These are phyloP conservation scores for Eucalyptus leucophloia DNA, from an alignment of 345 rosid genomes.

Conservation along the genomic window DNA sequence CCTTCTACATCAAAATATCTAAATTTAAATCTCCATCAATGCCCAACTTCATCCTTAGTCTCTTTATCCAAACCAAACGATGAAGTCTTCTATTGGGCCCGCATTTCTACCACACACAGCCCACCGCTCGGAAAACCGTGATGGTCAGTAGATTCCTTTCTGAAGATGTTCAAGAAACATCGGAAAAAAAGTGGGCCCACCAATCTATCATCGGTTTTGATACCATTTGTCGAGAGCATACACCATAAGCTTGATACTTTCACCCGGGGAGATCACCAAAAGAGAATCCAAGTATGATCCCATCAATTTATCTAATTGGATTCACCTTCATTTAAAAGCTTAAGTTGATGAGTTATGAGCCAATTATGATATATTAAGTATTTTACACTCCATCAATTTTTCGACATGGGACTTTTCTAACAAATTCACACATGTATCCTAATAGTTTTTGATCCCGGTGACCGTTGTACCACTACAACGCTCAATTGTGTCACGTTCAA, in stretches of 20 bases:
- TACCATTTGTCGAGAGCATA: not conserved
- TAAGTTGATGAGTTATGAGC: too few relatives aligned
- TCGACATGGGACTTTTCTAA: not conserved
- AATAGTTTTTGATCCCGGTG: not conserved
- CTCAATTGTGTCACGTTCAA: not conserved
- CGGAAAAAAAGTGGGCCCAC: not conserved
- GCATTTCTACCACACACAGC: too few relatives aligned
- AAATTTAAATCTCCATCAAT: too few relatives aligned
- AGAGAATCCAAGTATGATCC: not conserved
- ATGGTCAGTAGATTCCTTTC: accelerated
- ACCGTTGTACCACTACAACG: not conserved
- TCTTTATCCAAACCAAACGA: not conserved
- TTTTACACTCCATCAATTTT: too few relatives aligned
- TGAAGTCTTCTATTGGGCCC: not conserved
- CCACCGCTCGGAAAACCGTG: accelerated
- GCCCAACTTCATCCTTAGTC: not conserved
- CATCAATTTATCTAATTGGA: too few relatives aligned
- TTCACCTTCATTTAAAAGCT: accelerated
- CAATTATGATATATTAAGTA: too few relatives aligned
- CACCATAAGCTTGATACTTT: not conserved
- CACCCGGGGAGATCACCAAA: too few relatives aligned
- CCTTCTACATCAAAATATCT: not conserved
- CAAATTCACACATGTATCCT: not conserved
- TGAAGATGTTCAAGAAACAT: not conserved
- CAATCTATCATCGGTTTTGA: too few relatives aligned